A percentile compares a stretch with the other conserved stretches of the same genome.
Evolutionary conservation across 1,284 basidiomycete genomes (phyloP).

Genomic region (Ganoderma resinaceum): DNA sequence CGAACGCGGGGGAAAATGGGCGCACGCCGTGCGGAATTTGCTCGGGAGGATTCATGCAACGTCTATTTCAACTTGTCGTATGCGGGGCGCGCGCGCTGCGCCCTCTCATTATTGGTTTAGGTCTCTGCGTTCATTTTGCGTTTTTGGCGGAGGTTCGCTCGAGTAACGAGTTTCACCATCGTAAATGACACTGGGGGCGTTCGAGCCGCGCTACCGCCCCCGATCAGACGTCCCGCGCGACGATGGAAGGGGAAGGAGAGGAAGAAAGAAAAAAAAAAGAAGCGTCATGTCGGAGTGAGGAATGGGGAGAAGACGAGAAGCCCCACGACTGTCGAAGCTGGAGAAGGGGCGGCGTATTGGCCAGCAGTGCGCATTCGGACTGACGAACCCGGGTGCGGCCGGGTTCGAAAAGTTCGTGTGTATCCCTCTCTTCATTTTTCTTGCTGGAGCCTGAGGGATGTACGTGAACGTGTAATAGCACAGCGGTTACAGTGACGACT

Average conservation of each 20-base stretch:
- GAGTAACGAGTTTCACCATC: too few relatives aligned
- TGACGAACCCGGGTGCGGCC: background rate
- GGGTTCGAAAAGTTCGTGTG: background rate
- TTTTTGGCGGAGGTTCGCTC: background rate
- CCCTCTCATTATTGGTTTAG: background rate
- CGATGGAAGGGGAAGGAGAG: background rate
- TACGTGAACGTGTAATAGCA: background rate
- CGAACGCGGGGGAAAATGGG: too few relatives aligned
- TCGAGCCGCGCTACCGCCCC: background rate
- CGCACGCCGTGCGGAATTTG: too few relatives aligned
- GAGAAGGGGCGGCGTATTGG: background rate
- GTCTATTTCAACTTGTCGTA: background rate
- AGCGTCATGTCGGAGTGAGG: background rate
- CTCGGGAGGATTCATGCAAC: background rate
- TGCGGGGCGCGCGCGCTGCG: background rate
- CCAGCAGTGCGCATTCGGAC: background rate
- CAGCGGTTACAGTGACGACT: background rate
- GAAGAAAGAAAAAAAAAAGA: background rate
- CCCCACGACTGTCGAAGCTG: background rate
- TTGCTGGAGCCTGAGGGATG: background rate
- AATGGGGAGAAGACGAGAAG: background rate
- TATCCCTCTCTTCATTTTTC: background rate
- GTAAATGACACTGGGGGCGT: too few relatives aligned
- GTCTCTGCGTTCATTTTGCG: background rate
- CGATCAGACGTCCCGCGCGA: background rate